Evolutionary conservation across 306 rosid genomes (phyloP), one percentile per base, ranked within the genome.

Genomic region (Rosa multiflora): DNA sequence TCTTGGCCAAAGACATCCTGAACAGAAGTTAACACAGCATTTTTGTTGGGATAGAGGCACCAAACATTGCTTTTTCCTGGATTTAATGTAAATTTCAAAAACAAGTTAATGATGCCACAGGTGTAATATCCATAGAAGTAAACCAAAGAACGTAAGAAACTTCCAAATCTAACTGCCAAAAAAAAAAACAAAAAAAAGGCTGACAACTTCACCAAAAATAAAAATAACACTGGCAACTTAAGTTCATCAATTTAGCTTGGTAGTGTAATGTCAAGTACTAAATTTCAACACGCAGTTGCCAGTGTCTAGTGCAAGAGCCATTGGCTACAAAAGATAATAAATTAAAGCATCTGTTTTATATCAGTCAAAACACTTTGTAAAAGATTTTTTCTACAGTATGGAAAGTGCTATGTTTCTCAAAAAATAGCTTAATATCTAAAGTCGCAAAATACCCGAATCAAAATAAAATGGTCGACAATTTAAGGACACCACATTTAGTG

Each of bases 41-140:
- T 87, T 81, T 88, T 94, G 88, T 94, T 94, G 70, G 98, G 98
- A 88, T 94, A 94, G 70, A 94, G 98, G 88, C 97, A 94, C 90
- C 95, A 88, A 75, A 92, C 92, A 18, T 87, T 92, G 70, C 77
- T 74, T 83, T 89, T 89, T 63, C 97, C 98, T 92, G 91, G 73
- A 85, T 49, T 56, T 43, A 75, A 77, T 26, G 11, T 51, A 76
- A 79, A 76, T 43, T 13, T 52, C 79, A 32, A 39, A 55, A 69
- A 56, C 75, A 78, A 76, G 59, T 73, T 67, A 17, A 21, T 21
- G 53, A 84, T 72, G 62, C 73, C 23, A 43, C 43, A 78, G 64
- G 76, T 62, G 61, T 70, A 72, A 59, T 35, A 55, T 66, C 42
- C n/a, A 69, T 44, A 77, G 71, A 40, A 42, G 6, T 55, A 55